Conservation (phyloP, 2,329 filamentous ascomycete genomes). For the Xylaria sp. region DNA sequence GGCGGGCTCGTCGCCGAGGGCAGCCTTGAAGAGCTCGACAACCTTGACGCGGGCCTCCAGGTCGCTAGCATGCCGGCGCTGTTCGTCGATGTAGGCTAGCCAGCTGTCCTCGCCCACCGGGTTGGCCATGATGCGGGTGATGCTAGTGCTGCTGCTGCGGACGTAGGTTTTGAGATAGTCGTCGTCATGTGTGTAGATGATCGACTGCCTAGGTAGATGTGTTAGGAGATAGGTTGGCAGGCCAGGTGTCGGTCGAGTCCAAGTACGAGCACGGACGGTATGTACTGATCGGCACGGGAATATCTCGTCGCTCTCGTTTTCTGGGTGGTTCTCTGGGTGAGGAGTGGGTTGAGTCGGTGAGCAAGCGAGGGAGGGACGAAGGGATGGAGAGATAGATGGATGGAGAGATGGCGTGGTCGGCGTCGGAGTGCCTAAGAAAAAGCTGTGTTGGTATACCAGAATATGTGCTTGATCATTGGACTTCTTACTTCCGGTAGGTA, state of each 20-base stretch:
- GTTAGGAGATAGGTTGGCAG: not conserved
- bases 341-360: not conserved
- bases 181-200: slow-evolving; percentile 36
- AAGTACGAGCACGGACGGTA: not conserved
- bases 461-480: not conserved
- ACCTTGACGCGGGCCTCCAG: slow-evolving; percentile 75
- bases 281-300: not conserved
- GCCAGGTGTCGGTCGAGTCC: not conserved
- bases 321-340: not conserved
- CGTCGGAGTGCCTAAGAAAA: not conserved
- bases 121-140: slow-evolving; percentile 54
- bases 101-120: slow-evolving; percentile 81
- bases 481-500: not conserved
- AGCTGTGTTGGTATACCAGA: not conserved
- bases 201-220: not conserved
- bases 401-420: not conserved
- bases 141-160: slow-evolving; percentile 23
- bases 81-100: slow-evolving; percentile 80
- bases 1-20: slow-evolving; percentile 75
- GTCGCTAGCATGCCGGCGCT: slow-evolving; percentile 67
- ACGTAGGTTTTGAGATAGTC: slow-evolving; percentile 11
- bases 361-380: not conserved
- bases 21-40: slow-evolving; percentile 77
- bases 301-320: not conserved
- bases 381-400: not conserved